Percentiles rank a stretch among this genome's conserved stretches.
phyloP scores from a whole-genome alignment of 345 rosid genomes.

The Pistacia integerrima region DNA sequence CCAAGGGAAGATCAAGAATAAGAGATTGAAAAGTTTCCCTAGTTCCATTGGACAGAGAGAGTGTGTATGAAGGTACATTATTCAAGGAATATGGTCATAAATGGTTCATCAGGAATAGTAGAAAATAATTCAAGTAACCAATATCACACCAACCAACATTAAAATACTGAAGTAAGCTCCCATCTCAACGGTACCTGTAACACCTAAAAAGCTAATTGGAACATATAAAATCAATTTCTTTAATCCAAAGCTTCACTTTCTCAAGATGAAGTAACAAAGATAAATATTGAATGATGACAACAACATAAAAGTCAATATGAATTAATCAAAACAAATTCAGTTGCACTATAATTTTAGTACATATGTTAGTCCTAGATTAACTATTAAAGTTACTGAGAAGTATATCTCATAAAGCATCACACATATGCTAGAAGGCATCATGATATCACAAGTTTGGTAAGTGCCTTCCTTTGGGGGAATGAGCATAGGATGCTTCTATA shows the following conservation, averaged over 20 bases:
- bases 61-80: background rate
- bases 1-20: slow-evolving; percentile 3
- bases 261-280: background rate
- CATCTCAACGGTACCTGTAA: background rate
- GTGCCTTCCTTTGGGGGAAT: background rate
- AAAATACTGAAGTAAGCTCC: background rate
- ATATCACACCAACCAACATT: background rate
- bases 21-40: slow-evolving; percentile 2
- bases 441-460: slow-evolving; percentile 4
- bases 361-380: background rate
- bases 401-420: background rate
- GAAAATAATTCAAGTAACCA: background rate
- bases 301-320: background rate
- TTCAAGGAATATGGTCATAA: background rate
- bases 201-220: background rate
- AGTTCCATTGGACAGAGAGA: background rate
- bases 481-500: background rate
- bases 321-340: background rate
- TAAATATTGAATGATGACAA: background rate
- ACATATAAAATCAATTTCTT: background rate
- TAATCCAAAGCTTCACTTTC: background rate
- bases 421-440: background rate
- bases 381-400: background rate
- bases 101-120: background rate
- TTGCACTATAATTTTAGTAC: background rate